Percentiles rank a stretch among this genome's conserved stretches.
Evolutionary conservation across 2,329 filamentous ascomycete genomes (phyloP).

Genomic region (Alternaria burnsii): DNA sequence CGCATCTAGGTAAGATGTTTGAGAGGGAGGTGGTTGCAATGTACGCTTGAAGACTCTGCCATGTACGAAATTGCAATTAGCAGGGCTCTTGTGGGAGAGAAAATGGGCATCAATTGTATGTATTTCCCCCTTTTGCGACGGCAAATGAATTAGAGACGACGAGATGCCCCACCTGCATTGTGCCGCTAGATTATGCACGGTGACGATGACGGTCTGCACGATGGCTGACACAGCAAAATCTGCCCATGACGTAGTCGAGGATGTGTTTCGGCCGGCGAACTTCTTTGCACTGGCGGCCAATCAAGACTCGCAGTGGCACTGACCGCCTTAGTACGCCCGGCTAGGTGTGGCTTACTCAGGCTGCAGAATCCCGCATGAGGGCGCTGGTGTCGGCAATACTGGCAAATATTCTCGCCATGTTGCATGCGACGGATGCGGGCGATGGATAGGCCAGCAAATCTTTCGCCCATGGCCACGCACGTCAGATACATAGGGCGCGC

Average conservation of each 20-base stretch:
- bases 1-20: constrained; percentile 28
- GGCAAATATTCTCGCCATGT: background rate
- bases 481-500: background rate
- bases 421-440: background rate
- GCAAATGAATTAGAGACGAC: background rate
- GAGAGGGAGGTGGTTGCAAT: constrained; percentile 25
- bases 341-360: constrained; percentile 16
- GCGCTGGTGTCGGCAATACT: background rate
- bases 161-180: background rate
- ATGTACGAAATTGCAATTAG: background rate
- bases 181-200: constrained; percentile 10
- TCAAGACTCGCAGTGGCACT: background rate
- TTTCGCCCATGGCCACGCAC: background rate
- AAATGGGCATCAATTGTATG: background rate
- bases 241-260: constrained; percentile 10
- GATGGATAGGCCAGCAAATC: background rate
- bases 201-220: constrained; percentile 3
- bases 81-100: background rate
- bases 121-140: constrained; percentile 1
- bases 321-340: constrained; percentile 8
- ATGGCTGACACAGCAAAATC: constrained; percentile 11
- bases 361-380: background rate
- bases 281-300: background rate
- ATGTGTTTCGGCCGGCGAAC: constrained; percentile 2
- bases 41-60: background rate